A percentile compares a stretch with the other conserved stretches of the same genome.
Conservation (phyloP, 164 flowering plant species). For the Kingdonia uniflora region DNA sequence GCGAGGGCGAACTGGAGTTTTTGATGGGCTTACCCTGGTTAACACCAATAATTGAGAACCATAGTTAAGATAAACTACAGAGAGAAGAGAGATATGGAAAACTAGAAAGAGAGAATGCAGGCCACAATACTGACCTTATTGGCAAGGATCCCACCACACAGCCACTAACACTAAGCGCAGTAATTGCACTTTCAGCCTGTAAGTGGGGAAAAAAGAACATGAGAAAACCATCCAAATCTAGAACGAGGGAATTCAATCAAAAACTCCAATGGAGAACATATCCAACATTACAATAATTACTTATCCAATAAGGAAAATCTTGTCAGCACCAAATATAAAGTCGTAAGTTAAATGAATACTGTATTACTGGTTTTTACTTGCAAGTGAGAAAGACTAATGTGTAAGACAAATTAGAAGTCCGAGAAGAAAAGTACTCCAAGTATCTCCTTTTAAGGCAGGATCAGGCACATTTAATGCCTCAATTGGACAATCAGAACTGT, state of each 20-base stretch:
- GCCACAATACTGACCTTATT: slow-evolving; percentile 32
- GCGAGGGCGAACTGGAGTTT: slow-evolving; percentile 78
- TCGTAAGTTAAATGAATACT: not conserved
- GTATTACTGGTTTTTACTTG: not conserved
- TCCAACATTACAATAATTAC: not conserved
- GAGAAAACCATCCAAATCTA: not conserved
- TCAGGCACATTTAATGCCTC: no score
- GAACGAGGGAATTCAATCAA: not conserved
- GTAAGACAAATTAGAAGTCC: no score
- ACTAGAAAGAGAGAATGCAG: no score
- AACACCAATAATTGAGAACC: not conserved
- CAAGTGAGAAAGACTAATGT: no score
- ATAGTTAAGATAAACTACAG: not conserved
- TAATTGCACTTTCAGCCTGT: slow-evolving; percentile 88
- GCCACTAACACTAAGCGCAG: slow-evolving; percentile 79
- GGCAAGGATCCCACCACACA: slow-evolving; percentile 66
- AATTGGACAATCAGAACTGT: no score
- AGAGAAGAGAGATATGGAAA: not conserved
- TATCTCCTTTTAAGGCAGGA: no score
- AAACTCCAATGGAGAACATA: not conserved
- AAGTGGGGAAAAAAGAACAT: slow-evolving; percentile 6
- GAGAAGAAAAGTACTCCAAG: no score
- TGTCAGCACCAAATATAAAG: not conserved
- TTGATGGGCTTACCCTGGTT: slow-evolving; percentile 79
- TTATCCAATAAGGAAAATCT: not conserved